Evolutionary conservation across 345 rosid genomes (phyloP), one percentile per base, ranked within the genome.

Genomic region (Cardamine occulta): DNA sequence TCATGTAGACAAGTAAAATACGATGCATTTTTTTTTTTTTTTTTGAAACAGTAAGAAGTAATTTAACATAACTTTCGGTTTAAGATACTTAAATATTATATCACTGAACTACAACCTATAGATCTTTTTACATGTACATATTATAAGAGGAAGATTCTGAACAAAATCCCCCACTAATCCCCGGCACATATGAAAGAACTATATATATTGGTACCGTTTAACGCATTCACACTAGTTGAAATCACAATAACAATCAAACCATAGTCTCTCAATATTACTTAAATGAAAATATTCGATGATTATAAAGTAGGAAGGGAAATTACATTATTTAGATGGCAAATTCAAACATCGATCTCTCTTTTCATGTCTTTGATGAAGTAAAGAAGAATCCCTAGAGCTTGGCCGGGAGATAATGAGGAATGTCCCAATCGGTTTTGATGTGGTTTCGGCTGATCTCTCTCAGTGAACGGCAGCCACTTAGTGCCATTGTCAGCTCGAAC

Each of bases 401-500:
- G 67, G 89, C 56, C 7, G 31, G 73, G 10, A 63, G 48, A 61
- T 72, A 45, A 34, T 73, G 81, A 54, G 97, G 97, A 69, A 6
- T 24, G 68, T 91, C 97, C 96, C 96, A 88, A 32, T 90, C 89
- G 0, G 98, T 66, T 23, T 74, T 60, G 37, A 94, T 78, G 80
- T 90, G 97, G 75, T 85, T 63, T 2, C 97, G 88, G 19, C 86
- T 88, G 31, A 94, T 91, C 87, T 91, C 98, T 76, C 80, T 86
- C 14, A 94, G 84, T 0, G 95, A 88, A 72, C 92, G 88, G 76
- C 97, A 93, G 1, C 98, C 97, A 68, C 89, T 86, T 23, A 93
- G 75, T 42, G 98, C 95, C 98, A 93, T 93, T 17, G 98, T 93
- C 13, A 93, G 82, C 83, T 93, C 97, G 13, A 93, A 85, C 75